These are phyloP conservation scores for Albatrellus ellisii DNA, from an alignment of 768 basidiomycete species.

Conservation along the genomic window DNA sequence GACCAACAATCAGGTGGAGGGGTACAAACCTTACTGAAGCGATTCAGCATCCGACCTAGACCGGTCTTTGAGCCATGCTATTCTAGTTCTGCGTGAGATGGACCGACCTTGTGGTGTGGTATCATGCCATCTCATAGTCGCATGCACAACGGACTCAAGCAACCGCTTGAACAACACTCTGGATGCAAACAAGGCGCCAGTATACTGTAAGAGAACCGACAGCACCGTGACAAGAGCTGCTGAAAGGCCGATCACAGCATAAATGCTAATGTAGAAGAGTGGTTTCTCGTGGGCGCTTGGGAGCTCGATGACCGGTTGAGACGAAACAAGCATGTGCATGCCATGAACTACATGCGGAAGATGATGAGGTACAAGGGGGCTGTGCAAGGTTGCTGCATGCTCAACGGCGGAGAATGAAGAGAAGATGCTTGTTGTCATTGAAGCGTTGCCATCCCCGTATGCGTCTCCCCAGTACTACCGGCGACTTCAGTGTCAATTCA, in stretches of 20 bases:
- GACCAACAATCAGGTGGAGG: background rate
- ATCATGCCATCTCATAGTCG: slow-evolving; percentile 80
- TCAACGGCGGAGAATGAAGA: slow-evolving; percentile 15
- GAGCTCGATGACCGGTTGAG: slow-evolving; percentile 8
- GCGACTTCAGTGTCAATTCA: background rate
- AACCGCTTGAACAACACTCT: slow-evolving; percentile 33
- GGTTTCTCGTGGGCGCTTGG: slow-evolving; percentile 48
- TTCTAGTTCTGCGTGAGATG: background rate
- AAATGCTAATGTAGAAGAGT: slow-evolving; percentile 58
- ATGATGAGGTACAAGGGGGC: slow-evolving; percentile 16
- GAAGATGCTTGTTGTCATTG: slow-evolving; percentile 11
- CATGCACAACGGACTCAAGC: slow-evolving; percentile 56
- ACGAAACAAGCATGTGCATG: slow-evolving; percentile 1
- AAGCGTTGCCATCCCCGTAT: slow-evolving; percentile 21
- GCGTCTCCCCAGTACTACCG: slow-evolving; percentile 46
- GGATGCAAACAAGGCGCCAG: slow-evolving; percentile 35
- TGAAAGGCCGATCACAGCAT: slow-evolving; percentile 43
- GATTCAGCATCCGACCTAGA: slow-evolving; percentile 71
- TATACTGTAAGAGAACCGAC: slow-evolving; percentile 41
- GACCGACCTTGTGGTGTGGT: slow-evolving; percentile 63
- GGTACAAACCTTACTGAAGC: slow-evolving; percentile 51
- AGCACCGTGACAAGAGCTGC: slow-evolving; percentile 34
- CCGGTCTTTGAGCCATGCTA: background rate
- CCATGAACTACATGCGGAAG: slow-evolving; percentile 10
- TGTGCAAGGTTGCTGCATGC: slow-evolving; percentile 16